phyloP scores from a whole-genome alignment of 164 flowering plant genomes.

The Umbilicus rupestris region DNA sequence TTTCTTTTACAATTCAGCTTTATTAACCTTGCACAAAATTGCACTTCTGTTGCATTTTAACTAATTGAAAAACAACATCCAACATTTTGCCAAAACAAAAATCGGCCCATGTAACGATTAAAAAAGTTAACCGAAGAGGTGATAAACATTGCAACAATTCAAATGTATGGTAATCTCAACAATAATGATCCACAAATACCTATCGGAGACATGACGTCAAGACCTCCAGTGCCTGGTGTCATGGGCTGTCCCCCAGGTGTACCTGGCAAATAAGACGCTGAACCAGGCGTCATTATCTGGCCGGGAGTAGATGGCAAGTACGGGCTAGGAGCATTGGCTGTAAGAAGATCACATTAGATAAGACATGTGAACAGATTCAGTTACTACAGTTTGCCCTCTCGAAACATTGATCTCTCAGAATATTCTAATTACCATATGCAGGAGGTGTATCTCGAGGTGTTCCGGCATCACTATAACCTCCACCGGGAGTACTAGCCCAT shows the following conservation, averaged over 20 bases:
- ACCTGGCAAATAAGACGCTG: slow-evolving; percentile 80
- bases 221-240: slow-evolving; percentile 96
- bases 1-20: too few relatives aligned
- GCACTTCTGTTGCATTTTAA: too few relatives aligned
- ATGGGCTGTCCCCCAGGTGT: slow-evolving; percentile 99
- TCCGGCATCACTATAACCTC: slow-evolving; percentile 83
- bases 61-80: neutral
- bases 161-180: neutral
- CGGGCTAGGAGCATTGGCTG: slow-evolving; percentile 97
- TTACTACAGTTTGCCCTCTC: neutral
- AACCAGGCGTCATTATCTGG: slow-evolving; percentile 93
- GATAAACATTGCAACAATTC: too few relatives aligned
- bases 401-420: neutral
- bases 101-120: neutral
- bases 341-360: slow-evolving; percentile 10
- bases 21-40: neutral
- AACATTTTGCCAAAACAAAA: neutral
- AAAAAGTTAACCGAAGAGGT: neutral
- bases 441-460: slow-evolving; percentile 81
- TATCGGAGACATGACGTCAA: slow-evolving; percentile 93
- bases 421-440: slow-evolving; percentile 51
- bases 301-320: slow-evolving; percentile 97
- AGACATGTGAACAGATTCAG: neutral
- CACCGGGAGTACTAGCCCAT: slow-evolving; percentile 84
- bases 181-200: slow-evolving; percentile 26